Percentiles rank a stretch among this genome's conserved stretches.
Conservation (phyloP, 2,329 filamentous ascomycete species). For the Trichoderma brevicompactum region DNA sequence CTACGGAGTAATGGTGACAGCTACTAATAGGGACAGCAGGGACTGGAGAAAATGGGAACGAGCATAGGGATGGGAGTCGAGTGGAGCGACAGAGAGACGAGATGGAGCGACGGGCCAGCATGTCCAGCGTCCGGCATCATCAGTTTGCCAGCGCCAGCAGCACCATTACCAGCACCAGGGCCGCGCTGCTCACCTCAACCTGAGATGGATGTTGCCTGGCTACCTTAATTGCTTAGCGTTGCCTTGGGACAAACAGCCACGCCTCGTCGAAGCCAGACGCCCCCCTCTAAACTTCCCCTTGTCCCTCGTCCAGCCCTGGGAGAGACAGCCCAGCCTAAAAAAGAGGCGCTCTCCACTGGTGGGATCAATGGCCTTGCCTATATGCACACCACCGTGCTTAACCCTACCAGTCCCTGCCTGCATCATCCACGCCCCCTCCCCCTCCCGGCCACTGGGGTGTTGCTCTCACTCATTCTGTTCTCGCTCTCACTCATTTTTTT, state of each 20-base stretch:
- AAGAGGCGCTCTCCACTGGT: slow-evolving; percentile 24
- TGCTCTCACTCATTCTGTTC: not conserved
- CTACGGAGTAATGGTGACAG: slow-evolving; percentile 3
- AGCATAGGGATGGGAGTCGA: not conserved
- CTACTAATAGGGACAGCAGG: slow-evolving; percentile 6
- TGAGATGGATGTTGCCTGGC: slow-evolving; percentile 27
- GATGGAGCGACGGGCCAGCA: slow-evolving; percentile 6
- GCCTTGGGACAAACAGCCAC: slow-evolving; percentile 13
- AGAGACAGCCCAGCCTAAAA: slow-evolving; percentile 20
- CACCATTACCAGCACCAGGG: not conserved
- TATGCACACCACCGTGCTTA: slow-evolving; percentile 22
- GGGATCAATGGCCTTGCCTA: slow-evolving; percentile 24
- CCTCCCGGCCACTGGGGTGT: slow-evolving; percentile 23
- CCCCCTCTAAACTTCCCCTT: slow-evolving; percentile 13
- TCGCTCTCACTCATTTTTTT: slow-evolving; percentile 3
- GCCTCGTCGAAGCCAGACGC: slow-evolving; percentile 20
- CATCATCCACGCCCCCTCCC: slow-evolving; percentile 18
- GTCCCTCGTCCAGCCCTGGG: slow-evolving; percentile 25
- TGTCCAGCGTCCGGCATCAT: slow-evolving; percentile 20
- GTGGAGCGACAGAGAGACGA: slow-evolving; percentile 10
- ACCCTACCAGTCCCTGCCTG: slow-evolving; percentile 17
- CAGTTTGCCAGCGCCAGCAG: not conserved
- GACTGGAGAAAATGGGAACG: slow-evolving; percentile 9
- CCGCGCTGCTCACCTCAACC: slow-evolving; percentile 20
- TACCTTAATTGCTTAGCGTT: slow-evolving; percentile 25